These are phyloP conservation scores for Colletotrichum simmondsii DNA, from an alignment of 2,329 filamentous ascomycete genomes.

Conservation along the genomic window DNA sequence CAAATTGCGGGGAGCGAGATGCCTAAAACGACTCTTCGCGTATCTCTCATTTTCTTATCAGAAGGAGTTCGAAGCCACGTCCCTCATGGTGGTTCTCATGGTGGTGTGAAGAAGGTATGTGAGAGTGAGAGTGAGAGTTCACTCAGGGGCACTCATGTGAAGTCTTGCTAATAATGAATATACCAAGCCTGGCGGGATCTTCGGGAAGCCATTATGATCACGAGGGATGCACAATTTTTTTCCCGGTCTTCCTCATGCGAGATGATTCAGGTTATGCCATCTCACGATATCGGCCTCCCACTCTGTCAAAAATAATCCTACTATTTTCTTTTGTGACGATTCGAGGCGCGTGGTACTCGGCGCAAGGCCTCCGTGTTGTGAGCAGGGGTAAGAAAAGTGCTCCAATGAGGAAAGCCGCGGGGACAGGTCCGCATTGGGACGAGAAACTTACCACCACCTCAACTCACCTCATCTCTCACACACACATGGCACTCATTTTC, in stretches of 20 bases:
- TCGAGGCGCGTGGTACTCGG: conserved; percentile 30
- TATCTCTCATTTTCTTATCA: conserved; percentile 8
- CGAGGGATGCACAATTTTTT: not conserved
- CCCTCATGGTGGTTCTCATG: not conserved
- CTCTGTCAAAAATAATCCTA: not conserved
- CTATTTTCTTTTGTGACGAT: not conserved
- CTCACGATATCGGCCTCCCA: conserved; percentile 7
- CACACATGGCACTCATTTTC: not conserved
- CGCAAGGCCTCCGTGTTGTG: conserved; percentile 24
- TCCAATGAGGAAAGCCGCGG: conserved; percentile 28
- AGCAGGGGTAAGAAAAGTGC: conserved; percentile 20
- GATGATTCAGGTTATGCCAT: not conserved
- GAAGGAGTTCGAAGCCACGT: not conserved
- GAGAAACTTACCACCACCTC: not conserved
- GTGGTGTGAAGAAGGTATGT: not conserved
- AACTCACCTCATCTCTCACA: not conserved
- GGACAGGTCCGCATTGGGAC: conserved; percentile 11
- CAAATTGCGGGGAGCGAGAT: conserved; percentile 21
- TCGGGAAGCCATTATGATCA: conserved; percentile 29
- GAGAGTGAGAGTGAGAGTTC: not conserved
- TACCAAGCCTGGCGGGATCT: conserved; percentile 25
- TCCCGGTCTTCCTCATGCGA: not conserved
- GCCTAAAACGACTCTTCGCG: not conserved
- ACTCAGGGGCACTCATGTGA: not conserved
- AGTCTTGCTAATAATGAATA: not conserved